Conservation (phyloP, 2,329 filamentous ascomycete species). For the Ilyonectria sp. region DNA sequence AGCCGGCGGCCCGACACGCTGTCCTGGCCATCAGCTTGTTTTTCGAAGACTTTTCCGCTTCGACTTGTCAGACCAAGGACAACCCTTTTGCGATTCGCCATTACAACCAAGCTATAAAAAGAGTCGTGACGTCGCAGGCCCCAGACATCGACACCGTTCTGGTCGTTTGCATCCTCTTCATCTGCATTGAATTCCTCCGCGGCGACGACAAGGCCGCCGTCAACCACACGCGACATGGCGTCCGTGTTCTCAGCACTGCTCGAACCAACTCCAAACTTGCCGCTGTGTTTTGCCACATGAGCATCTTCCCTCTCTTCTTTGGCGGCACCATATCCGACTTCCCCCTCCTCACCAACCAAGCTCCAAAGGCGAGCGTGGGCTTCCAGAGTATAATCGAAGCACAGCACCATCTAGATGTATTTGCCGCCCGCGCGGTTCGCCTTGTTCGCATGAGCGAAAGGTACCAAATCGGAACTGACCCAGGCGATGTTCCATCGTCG, state of each 20-base stretch:
- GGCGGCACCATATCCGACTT: conserved; percentile 27
- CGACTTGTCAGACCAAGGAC: conserved; percentile 24
- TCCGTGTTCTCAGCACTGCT: conserved; percentile 51
- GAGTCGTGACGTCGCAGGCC: conserved; percentile 45
- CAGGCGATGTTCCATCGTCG: conserved; percentile 23
- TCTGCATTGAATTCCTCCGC: conserved; percentile 60
- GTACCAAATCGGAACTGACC: conserved; percentile 44
- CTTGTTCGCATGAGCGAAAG: conserved; percentile 50
- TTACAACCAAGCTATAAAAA: conserved; percentile 59
- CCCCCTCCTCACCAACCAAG: conserved; percentile 23
- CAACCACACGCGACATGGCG: conserved; percentile 57
- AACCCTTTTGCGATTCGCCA: conserved; percentile 55
- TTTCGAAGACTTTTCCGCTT: conserved; percentile 51
- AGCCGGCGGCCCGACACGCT: conserved; percentile 56
- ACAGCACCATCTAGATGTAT: conserved; percentile 49
- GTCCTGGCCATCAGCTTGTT: conserved; percentile 58
- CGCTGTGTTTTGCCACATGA: conserved; percentile 57
- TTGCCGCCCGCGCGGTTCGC: conserved; percentile 47
- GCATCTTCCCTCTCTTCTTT: conserved; percentile 59
- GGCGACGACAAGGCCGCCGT: conserved; percentile 54
- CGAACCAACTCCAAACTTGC: conserved; percentile 50
- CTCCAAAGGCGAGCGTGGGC: background rate
- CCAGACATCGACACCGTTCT: conserved; percentile 54
- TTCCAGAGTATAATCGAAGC: conserved; percentile 45
- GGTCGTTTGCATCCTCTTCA: conserved; percentile 59